Conservation (phyloP, 805 yeast genomes). For the Gaillardinia entomophila region DNA sequence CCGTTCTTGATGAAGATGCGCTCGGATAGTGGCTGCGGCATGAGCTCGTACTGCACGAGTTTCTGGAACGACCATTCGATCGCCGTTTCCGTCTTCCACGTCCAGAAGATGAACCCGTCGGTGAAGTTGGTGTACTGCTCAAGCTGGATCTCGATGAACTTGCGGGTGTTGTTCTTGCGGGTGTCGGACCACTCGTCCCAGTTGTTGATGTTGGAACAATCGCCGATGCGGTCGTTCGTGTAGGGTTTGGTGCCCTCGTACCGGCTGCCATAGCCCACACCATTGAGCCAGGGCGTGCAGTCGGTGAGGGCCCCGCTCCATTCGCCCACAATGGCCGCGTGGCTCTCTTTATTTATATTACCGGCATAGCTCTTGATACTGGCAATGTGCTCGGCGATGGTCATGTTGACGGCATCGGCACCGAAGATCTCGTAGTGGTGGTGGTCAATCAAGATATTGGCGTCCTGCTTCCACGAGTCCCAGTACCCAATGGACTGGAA, state of each 20-base stretch:
- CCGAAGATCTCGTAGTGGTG: conserved; percentile 88
- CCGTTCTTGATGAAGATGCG: conserved; percentile 27
- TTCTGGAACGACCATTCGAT: conserved; percentile 81
- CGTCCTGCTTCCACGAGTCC: conserved; percentile 51
- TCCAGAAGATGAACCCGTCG: conserved; percentile 92
- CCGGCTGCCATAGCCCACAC: conserved; percentile 78
- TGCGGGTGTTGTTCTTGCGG: conserved; percentile 53
- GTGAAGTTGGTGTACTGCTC: conserved; percentile 63
- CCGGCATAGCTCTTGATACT: conserved; percentile 25
- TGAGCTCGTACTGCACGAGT: conserved; percentile 51
- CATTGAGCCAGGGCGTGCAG: conserved; percentile 85
- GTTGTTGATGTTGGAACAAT: conserved; percentile 43
- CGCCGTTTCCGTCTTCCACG: conserved; percentile 80
- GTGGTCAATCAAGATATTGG: conserved; percentile 78
- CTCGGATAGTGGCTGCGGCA: conserved; percentile 75
- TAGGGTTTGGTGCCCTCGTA: conserved; percentile 52
- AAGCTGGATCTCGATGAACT: conserved; percentile 81
- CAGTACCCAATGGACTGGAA: conserved; percentile 54
- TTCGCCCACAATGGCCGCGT: conserved; percentile 81
- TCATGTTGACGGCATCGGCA: conserved; percentile 50
- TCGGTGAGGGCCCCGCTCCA: conserved; percentile 92
- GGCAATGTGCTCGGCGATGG: conserved; percentile 56
- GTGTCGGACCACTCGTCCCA: conserved; percentile 51
- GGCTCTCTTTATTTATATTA: conserved; percentile 26
- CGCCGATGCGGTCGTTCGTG: conserved; percentile 44